These are phyloP conservation scores for Dichomitus squalens DNA, from an alignment of 1,284 basidiomycete genomes.

Conservation along the genomic window DNA sequence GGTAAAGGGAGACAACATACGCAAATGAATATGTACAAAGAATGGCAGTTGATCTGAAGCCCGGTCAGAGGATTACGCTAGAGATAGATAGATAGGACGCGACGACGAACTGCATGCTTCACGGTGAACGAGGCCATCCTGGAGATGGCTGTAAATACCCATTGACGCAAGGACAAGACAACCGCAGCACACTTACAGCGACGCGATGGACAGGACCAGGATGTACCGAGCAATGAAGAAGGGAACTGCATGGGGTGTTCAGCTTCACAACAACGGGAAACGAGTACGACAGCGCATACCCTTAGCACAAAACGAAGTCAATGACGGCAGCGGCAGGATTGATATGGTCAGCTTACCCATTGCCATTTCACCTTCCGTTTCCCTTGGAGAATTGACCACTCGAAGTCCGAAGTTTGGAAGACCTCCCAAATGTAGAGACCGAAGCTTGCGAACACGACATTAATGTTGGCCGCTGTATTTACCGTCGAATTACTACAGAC, in stretches of 20 bases:
- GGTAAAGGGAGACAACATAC: constrained; percentile 36
- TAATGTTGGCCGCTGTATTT: constrained; percentile 53
- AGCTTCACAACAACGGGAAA: neutral
- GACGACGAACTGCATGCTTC: constrained; percentile 40
- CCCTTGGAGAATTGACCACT: constrained; percentile 60
- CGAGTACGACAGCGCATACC: constrained; percentile 18
- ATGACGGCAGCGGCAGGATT: neutral
- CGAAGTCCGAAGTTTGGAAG: constrained; percentile 61
- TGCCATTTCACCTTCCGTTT: constrained; percentile 65
- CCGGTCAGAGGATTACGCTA: neutral
- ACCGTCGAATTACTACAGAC: constrained; percentile 4
- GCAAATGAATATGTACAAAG: constrained; percentile 68
- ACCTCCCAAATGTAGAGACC: constrained; percentile 73
- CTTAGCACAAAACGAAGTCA: constrained; percentile 20
- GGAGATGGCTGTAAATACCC: neutral
- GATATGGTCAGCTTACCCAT: constrained; percentile 47
- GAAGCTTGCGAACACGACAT: constrained; percentile 59
- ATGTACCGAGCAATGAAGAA: constrained; percentile 74
- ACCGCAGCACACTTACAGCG: constrained; percentile 46
- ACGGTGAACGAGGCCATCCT: constrained; percentile 63
- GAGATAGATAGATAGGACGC: neutral
- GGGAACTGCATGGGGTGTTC: constrained; percentile 45
- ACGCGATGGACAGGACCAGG: constrained; percentile 61
- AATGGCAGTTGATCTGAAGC: constrained; percentile 65
- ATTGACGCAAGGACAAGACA: no score